phyloP scores from a whole-genome alignment of 768 basidiomycete genomes.

The Floccularia luteovirens region DNA sequence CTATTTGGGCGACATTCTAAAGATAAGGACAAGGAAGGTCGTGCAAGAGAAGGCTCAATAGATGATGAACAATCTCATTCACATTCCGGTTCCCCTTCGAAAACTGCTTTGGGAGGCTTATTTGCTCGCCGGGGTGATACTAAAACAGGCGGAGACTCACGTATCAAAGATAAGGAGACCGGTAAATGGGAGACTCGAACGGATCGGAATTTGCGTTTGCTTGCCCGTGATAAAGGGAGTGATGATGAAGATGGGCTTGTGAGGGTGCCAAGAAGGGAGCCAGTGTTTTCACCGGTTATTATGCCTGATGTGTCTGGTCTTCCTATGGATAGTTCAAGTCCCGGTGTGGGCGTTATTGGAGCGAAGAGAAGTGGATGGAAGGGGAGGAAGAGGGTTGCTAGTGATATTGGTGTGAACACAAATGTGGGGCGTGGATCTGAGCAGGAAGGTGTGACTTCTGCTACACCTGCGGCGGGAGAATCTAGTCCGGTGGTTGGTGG shows the following conservation, averaged over 20 bases:
- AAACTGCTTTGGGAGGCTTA: not conserved
- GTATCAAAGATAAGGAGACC: conserved; percentile 1
- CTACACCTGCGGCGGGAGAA: no score
- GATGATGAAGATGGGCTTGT: conserved; percentile 8
- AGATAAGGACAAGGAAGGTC: not conserved
- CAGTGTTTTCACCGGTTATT: conserved; percentile 5
- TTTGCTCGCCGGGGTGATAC: not conserved
- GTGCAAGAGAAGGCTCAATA: not conserved
- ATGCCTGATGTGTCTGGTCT: conserved; percentile 4
- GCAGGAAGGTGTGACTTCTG: not conserved
- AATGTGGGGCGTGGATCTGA: not conserved
- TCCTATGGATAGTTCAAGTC: not conserved
- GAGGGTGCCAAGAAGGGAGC: not conserved
- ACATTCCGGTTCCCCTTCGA: no score
- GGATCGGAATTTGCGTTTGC: conserved; percentile 14
- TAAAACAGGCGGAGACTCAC: not conserved
- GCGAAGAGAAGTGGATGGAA: no score
- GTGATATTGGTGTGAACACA: not conserved
- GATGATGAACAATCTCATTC: not conserved
- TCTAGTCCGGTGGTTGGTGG: not conserved
- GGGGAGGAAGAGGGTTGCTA: not conserved
- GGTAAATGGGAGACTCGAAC: conserved; percentile 15
- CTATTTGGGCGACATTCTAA: conserved; percentile 6
- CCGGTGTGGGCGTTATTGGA: not conserved
- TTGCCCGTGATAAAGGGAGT: conserved; percentile 10